Evolutionary conservation across 495 filamentous ascomycete genomes (phyloP).

Genomic region (Letharia columbiana): DNA sequence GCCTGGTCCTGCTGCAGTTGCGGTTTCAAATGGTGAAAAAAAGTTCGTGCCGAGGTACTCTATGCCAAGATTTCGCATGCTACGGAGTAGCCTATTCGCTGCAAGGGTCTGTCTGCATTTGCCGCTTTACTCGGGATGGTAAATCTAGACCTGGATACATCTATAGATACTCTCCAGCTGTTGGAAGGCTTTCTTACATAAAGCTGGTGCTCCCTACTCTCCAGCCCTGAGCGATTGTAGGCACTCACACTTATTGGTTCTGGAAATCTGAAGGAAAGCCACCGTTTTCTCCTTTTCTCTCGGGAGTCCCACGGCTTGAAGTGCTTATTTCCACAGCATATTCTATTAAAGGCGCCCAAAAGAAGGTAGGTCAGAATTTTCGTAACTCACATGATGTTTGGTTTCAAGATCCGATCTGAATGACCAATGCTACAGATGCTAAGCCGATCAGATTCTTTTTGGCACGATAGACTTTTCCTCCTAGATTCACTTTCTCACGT

Average conservation of each 20-base stretch:
- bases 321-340: neutral
- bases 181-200: neutral
- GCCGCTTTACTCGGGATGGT: neutral
- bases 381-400: neutral
- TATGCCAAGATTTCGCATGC: slow-evolving; percentile 1
- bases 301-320: neutral
- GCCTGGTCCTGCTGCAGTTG: neutral
- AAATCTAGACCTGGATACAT: neutral
- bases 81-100: neutral
- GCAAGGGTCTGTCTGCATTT: no score
- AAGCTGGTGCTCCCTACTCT: neutral
- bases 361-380: neutral
- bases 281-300: neutral
- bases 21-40: neutral
- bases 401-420: neutral
- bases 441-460: neutral
- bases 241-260: neutral
- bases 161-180: neutral
- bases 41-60: neutral
- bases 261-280: neutral
- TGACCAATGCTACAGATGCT: neutral
- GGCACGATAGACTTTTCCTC: neutral
- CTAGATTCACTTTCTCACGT: neutral
- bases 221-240: neutral
- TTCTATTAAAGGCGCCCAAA: neutral